Conservation (phyloP, 176 grass and related monocot genomes). For the Eremochloa ophiuroides region DNA sequence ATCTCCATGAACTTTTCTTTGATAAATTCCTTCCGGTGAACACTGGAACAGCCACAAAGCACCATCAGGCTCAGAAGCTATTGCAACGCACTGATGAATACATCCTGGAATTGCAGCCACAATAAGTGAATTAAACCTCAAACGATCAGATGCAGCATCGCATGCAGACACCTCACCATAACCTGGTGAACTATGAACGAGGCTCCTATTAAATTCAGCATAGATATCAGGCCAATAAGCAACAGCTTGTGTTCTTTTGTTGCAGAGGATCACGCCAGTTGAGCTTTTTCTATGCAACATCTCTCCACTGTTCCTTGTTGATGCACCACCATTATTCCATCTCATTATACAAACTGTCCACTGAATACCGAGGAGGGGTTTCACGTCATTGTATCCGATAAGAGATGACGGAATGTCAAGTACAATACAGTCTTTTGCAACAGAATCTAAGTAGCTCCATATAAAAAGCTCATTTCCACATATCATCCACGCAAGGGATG, state of each 20-base stretch:
- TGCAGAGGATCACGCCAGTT: conserved; percentile 67
- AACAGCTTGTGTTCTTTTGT: conserved; percentile 57
- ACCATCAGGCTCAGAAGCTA: conserved; percentile 61
- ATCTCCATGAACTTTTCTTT: conserved; percentile 40
- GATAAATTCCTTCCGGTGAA: conserved; percentile 54
- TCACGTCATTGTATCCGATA: conserved; percentile 30
- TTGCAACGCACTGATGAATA: conserved; percentile 50
- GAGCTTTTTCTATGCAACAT: conserved; percentile 50
- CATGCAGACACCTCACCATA: conserved; percentile 10
- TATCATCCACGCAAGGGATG: conserved; percentile 86
- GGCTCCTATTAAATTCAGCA: conserved; percentile 42
- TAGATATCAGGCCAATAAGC: conserved; percentile 87
- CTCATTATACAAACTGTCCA: conserved; percentile 70
- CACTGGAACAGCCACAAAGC: conserved; percentile 63
- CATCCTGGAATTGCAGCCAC: conserved; percentile 46
- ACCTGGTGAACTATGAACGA: conserved; percentile 37
- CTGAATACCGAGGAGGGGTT: conserved; percentile 34
- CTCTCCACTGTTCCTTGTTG: conserved; percentile 29
- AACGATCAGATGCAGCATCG: conserved; percentile 34
- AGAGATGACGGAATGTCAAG: conserved; percentile 71
- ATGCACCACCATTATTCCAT: conserved; percentile 41
- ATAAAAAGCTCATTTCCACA: conserved; percentile 83
- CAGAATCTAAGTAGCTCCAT: conserved; percentile 68
- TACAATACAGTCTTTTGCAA: conserved; percentile 72
- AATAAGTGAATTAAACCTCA: conserved; percentile 70